Conservation (phyloP, 495 filamentous ascomycete genomes). For the Clohesyomyces aquaticus region DNA sequence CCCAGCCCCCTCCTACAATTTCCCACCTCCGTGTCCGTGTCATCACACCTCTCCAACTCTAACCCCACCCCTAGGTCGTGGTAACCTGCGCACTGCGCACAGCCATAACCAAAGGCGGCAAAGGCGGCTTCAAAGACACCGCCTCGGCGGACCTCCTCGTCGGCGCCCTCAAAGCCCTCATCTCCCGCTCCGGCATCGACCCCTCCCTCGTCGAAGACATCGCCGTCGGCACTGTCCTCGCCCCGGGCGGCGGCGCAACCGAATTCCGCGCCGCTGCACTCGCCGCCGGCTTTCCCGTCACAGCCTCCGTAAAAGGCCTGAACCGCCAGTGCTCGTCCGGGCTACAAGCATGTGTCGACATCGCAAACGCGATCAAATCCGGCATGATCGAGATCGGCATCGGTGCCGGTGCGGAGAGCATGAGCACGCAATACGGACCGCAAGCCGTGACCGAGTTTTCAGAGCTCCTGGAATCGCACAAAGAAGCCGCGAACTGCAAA, state of each 20-base stretch:
- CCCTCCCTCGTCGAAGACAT: slow-evolving; percentile 87
- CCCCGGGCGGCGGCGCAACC: slow-evolving; percentile 92
- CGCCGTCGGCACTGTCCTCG: slow-evolving; percentile 85
- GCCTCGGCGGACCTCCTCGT: slow-evolving; percentile 81
- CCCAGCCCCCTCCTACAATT: no score
- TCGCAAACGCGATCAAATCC: slow-evolving; percentile 83
- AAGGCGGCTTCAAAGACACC: slow-evolving; percentile 95
- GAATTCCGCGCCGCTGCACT: slow-evolving; percentile 93
- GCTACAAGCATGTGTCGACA: slow-evolving; percentile 86
- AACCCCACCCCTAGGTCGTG: slow-evolving; percentile 64
- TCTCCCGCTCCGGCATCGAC: slow-evolving; percentile 83
- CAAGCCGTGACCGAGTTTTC: slow-evolving; percentile 92
- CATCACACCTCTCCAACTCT: slow-evolving; percentile 1
- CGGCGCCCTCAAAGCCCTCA: slow-evolving; percentile 77
- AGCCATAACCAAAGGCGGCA: slow-evolving; percentile 87
- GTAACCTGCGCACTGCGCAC: slow-evolving; percentile 92
- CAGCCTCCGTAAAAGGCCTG: slow-evolving; percentile 76
- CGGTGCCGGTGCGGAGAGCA: slow-evolving; percentile 96
- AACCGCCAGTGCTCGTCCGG: slow-evolving; percentile 93
- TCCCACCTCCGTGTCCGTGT: not conserved
- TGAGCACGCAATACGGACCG: slow-evolving; percentile 92
- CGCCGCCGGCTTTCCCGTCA: slow-evolving; percentile 87
- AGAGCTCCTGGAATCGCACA: slow-evolving; percentile 81
- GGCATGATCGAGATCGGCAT: slow-evolving; percentile 97
- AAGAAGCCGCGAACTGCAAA: slow-evolving; percentile 91